phyloP scores from a whole-genome alignment of 1,139 yeast genomes.

The Candida pseudoviswanathii region DNA sequence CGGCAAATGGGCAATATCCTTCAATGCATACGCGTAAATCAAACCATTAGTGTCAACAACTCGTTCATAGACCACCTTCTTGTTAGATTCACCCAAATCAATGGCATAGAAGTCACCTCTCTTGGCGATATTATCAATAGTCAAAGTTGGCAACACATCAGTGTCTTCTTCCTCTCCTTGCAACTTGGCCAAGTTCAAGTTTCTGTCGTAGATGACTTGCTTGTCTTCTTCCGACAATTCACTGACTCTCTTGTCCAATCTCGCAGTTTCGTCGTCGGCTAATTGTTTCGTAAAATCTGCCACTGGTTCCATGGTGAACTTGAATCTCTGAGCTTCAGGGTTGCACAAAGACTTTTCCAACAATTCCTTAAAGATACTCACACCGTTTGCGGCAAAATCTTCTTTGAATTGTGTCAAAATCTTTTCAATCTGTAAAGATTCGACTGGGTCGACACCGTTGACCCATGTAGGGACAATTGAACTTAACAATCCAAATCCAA shows the following conservation, averaged over 20 bases:
- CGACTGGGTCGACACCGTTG: constrained; percentile 73
- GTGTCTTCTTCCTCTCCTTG: constrained; percentile 75
- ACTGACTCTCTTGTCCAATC: constrained; percentile 49
- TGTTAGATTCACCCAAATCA: constrained; percentile 20
- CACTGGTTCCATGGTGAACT: constrained; percentile 76
- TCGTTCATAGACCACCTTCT: constrained; percentile 43
- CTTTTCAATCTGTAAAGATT: constrained; percentile 64
- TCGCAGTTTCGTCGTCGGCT: constrained; percentile 54
- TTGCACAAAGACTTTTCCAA: constrained; percentile 54
- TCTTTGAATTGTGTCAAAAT: constrained; percentile 59
- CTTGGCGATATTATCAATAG: constrained; percentile 70
- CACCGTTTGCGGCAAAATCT: constrained; percentile 59
- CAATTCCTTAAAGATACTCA: constrained; percentile 57
- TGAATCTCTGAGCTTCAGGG: constrained; percentile 55
- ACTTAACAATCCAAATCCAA: constrained; percentile 79
- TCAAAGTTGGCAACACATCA: constrained; percentile 76
- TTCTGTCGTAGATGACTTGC: constrained; percentile 59
- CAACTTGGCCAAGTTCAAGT: constrained; percentile 56
- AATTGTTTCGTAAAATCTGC: constrained; percentile 52
- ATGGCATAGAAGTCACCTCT: constrained; percentile 46
- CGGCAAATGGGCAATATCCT: constrained; percentile 60
- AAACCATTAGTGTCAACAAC: constrained; percentile 74
- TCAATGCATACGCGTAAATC: constrained; percentile 65
- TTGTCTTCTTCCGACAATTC: constrained; percentile 57
- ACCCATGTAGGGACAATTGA: constrained; percentile 83